Evolutionary conservation across 495 filamentous ascomycete genomes (phyloP), one percentile per base, ranked within the genome.

Genomic region (Sabuloglossum arenarium): DNA sequence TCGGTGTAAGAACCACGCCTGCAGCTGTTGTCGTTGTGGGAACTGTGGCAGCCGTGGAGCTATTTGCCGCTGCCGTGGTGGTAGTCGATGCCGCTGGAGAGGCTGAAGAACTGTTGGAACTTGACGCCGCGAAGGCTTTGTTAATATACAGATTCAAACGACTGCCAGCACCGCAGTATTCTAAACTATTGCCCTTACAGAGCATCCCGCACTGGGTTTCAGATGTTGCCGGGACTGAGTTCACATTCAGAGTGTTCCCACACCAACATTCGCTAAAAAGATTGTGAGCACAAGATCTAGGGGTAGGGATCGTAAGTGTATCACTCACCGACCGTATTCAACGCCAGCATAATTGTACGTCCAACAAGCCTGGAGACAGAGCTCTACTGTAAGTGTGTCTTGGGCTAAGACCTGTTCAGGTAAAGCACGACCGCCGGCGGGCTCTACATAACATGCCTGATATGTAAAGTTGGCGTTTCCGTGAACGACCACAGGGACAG

Each of bases 131-230:
- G 6, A 24, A 39, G 6, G 34, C 6, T 16, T 49, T 49, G 8
- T 49, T 49, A 6, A 24, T 49, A 28, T 49, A 49, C 6, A 49
- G 25, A n/a, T 28, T 49, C 11, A 49, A n/a, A 9, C 25, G 45
- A 16, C 45, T n/a, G 23, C 45, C 45, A 24, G 45, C 73, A 37
- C 73, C 73, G 53, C 73, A 75, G 19, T 58, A 68, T 62, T 71
- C 69, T 3, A 53, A 56, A 10, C 54, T 39, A 52, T 71, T 61
- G 0, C 73, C 73, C 14, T 57, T 65, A 58, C 73, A 76, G 5
- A 62, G 49, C 59, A 62, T 65, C 31, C 64, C 56, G 58, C 73
- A 76, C 28, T 57, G 58, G 0, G 56, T 58, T 1, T 66, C 57
- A 5, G 45, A 3, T 24, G 45, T 49, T 25, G 45, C 45, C 21